These are phyloP conservation scores for Neobulgaria alba DNA, from an alignment of 2,329 filamentous ascomycete species.

Conservation along the genomic window DNA sequence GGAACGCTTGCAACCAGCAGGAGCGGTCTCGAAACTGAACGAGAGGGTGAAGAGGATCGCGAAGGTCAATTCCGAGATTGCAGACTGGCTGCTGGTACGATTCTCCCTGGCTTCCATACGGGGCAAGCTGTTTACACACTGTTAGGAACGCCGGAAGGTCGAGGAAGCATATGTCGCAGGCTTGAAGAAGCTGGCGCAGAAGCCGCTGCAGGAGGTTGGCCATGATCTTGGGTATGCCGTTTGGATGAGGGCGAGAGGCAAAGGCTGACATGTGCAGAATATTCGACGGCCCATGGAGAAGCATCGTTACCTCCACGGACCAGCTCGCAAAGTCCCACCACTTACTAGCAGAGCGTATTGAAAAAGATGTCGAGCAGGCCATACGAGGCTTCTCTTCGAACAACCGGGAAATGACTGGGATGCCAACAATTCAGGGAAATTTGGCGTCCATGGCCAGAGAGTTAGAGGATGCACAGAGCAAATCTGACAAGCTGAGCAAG, in stretches of 20 bases:
- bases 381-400: constrained; percentile 65
- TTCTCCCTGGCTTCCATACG: background rate
- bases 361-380: constrained; percentile 78
- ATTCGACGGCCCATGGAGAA: constrained; percentile 85
- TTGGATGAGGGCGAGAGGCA: constrained; percentile 1
- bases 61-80: constrained; percentile 81
- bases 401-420: constrained; percentile 68
- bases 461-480: constrained; percentile 74
- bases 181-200: constrained; percentile 70
- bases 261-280: constrained; percentile 49
- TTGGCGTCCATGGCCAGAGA: constrained; percentile 74
- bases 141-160: constrained; percentile 80
- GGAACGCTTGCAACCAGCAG: constrained; percentile 71
- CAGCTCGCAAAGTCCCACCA: constrained; percentile 77
- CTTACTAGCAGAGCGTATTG: constrained; percentile 70
- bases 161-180: constrained; percentile 84
- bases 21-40: constrained; percentile 73
- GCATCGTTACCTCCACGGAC: constrained; percentile 72
- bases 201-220: constrained; percentile 63
- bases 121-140: constrained; percentile 17
- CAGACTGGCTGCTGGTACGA: constrained; percentile 88
- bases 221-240: constrained; percentile 75
- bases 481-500: constrained; percentile 71
- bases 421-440: constrained; percentile 75
- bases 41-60: constrained; percentile 83